These are phyloP conservation scores for Euphrasia arctica DNA, from an alignment of 305 asterid species.

Conservation along the genomic window DNA sequence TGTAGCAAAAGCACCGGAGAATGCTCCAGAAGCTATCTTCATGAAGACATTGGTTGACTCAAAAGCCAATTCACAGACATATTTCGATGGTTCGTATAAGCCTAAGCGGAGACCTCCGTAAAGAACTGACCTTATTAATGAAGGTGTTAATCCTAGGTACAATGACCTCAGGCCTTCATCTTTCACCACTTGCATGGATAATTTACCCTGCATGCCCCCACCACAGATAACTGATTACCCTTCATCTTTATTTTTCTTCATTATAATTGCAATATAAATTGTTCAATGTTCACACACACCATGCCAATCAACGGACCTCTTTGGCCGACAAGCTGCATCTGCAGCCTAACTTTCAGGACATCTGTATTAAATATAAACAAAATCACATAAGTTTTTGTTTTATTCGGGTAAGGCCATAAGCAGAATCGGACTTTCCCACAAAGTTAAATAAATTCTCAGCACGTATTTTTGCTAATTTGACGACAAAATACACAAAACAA, in stretches of 20 bases:
- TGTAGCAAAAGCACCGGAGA: conserved; percentile 89
- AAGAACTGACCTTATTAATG: conserved; percentile 97
- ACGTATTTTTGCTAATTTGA: neutral
- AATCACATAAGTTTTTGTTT: conserved; percentile 24
- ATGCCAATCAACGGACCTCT: conserved; percentile 89
- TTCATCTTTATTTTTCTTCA: neutral
- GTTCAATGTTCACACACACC: conserved; percentile 43
- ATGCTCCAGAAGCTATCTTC: conserved; percentile 97
- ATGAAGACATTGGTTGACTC: conserved; percentile 96
- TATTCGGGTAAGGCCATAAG: neutral
- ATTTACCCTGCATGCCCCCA: conserved; percentile 52
- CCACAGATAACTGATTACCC: conserved; percentile 21
- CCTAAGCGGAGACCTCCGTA: conserved; percentile 99
- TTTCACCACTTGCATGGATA: conserved; percentile 66
- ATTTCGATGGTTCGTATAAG: conserved; percentile 95
- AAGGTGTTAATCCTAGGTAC: conserved; percentile 87
- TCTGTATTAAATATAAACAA: conserved; percentile 49
- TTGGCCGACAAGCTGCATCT: conserved; percentile 96
- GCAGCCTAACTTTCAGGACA: conserved; percentile 96
- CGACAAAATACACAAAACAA: neutral
- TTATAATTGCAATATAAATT: neutral
- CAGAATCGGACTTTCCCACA: neutral
- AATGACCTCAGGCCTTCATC: conserved; percentile 76
- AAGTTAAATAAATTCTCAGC: neutral
- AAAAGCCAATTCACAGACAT: conserved; percentile 92